Conservation (phyloP, 2,329 filamentous ascomycete genomes). For the Apiospora phragmitis region DNA sequence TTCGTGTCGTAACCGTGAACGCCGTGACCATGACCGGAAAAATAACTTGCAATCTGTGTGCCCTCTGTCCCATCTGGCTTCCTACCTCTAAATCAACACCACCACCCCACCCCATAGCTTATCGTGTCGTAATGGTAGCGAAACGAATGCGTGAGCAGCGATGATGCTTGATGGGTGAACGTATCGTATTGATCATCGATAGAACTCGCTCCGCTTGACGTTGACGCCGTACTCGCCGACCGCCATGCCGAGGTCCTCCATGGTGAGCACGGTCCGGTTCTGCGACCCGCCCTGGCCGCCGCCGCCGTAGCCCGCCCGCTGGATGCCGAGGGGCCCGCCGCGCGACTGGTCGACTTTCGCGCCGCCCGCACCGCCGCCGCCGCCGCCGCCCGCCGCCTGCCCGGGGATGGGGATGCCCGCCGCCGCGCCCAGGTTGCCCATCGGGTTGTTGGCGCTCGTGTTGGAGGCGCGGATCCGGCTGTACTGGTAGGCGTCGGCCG, state of each 20-base stretch:
- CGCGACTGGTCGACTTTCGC: slow-evolving; percentile 56
- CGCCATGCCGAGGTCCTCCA: slow-evolving; percentile 98
- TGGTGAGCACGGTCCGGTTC: slow-evolving; percentile 91
- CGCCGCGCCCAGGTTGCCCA: slow-evolving; percentile 79
- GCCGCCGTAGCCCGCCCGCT: slow-evolving; percentile 79
- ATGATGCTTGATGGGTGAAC: background rate
- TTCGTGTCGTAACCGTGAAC: background rate
- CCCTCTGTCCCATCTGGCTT: slow-evolving; percentile 5
- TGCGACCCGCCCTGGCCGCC: slow-evolving; percentile 86
- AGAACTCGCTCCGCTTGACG: slow-evolving; percentile 96
- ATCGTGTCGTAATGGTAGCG: background rate
- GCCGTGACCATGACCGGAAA: background rate
- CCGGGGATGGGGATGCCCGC: slow-evolving; percentile 68
- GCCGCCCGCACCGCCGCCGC: slow-evolving; percentile 60
- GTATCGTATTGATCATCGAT: slow-evolving; percentile 59
- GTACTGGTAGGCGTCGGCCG: slow-evolving; percentile 97
- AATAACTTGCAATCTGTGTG: slow-evolving; percentile 1
- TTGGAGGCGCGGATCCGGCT: slow-evolving; percentile 93
- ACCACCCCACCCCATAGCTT: background rate
- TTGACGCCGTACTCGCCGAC: slow-evolving; percentile 98
- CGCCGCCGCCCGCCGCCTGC: slow-evolving; percentile 61
- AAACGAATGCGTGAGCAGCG: background rate
- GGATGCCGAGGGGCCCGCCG: slow-evolving; percentile 66
- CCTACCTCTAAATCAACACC: background rate
- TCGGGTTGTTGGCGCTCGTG: slow-evolving; percentile 82